These are phyloP conservation scores for Arabis alpina DNA, from an alignment of 345 rosid genomes.

Conservation along the genomic window DNA sequence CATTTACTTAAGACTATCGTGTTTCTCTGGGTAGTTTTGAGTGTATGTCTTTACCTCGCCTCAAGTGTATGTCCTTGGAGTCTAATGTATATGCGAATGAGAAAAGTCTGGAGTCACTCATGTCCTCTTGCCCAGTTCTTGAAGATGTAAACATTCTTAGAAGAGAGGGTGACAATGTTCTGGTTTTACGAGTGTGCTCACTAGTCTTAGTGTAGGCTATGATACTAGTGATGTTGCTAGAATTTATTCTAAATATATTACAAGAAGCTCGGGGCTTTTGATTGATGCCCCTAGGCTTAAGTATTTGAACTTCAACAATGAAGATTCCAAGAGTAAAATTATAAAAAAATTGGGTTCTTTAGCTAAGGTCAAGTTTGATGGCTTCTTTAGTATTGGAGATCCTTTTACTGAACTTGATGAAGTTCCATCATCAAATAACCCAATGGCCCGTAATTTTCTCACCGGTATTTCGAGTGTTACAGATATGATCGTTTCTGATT, in stretches of 20 bases:
- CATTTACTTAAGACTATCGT: not conserved
- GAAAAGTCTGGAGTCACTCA: not conserved
- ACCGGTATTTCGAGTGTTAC: constrained; percentile 6
- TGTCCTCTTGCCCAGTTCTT: constrained; percentile 3
- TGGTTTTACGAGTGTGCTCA: constrained; percentile 10
- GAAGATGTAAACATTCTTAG: constrained; percentile 25
- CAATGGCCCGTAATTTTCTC: not conserved
- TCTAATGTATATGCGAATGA: not conserved
- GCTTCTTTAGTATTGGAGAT: too few species aligned
- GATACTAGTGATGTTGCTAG: not conserved
- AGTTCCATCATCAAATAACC: too few species aligned
- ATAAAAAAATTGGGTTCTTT: not conserved
- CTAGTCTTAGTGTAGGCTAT: not conserved
- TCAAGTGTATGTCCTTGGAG: not conserved
- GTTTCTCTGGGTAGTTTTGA: not conserved
- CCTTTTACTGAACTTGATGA: too few species aligned
- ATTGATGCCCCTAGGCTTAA: constrained; percentile 21
- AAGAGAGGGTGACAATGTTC: not conserved
- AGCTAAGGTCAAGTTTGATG: not conserved
- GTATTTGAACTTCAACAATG: not conserved
- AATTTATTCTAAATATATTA: not conserved
- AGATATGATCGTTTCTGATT: constrained; percentile 2
- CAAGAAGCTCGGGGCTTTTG: not conserved
- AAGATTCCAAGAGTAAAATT: not conserved
- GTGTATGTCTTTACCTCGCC: not conserved